Percentiles rank a stretch among this genome's conserved stretches.
phyloP scores from a whole-genome alignment of 2,329 filamentous ascomycete species.

The Fonsecaea monophora region DNA sequence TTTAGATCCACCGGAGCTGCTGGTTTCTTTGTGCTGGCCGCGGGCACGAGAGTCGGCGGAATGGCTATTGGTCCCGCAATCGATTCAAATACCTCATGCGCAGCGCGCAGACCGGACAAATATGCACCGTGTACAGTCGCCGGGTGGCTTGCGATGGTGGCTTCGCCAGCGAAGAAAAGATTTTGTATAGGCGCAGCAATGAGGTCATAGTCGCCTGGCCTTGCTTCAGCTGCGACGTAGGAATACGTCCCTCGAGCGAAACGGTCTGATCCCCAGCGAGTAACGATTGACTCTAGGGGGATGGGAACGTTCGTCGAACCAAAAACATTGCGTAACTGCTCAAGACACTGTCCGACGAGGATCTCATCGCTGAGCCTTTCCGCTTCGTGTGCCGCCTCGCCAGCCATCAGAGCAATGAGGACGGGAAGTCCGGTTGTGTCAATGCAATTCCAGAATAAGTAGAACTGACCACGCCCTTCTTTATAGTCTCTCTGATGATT shows the following conservation, averaged over 20 bases:
- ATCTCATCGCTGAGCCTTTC: conserved; percentile 77
- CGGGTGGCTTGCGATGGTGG: conserved; percentile 93
- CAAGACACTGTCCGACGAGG: conserved; percentile 80
- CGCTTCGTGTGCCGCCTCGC: conserved; percentile 87
- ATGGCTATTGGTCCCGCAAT: conserved; percentile 83
- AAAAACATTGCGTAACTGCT: conserved; percentile 79
- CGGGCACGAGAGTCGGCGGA: conserved; percentile 74
- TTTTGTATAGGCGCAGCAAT: conserved; percentile 88
- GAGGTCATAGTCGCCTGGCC: conserved; percentile 85
- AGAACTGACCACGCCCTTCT: conserved; percentile 83
- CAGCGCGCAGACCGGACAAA: conserved; percentile 86
- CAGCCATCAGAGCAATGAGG: conserved; percentile 91
- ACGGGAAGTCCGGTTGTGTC: conserved; percentile 88
- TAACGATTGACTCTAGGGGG: conserved; percentile 85
- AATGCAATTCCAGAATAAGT: conserved; percentile 96
- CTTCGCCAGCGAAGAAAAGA: conserved; percentile 93
- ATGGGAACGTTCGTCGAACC: conserved; percentile 68
- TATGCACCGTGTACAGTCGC: conserved; percentile 98
- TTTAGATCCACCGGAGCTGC: conserved; percentile 48
- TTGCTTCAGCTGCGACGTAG: conserved; percentile 82
- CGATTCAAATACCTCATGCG: conserved; percentile 80
- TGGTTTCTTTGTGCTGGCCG: conserved; percentile 52
- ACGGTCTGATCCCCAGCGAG: conserved; percentile 86
- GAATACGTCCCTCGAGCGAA: conserved; percentile 97
- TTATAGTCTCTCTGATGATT: conserved; percentile 81